A percentile compares a stretch with the other conserved stretches of the same genome.
Conservation (phyloP, 2,329 filamentous ascomycete species). For the Graphilbum sp. region DNA sequence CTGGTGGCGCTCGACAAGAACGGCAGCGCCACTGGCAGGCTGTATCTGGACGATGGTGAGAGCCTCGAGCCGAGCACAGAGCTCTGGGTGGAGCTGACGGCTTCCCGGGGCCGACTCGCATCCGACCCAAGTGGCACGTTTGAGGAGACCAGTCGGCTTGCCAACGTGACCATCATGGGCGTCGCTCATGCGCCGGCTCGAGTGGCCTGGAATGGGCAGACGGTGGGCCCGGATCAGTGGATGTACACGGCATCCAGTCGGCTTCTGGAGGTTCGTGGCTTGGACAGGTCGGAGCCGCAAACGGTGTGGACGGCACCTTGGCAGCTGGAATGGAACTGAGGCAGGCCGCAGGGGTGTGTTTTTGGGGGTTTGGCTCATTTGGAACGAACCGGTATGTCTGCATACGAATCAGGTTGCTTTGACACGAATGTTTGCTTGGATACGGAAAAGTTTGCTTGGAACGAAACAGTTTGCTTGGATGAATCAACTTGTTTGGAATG, state of each 20-base stretch:
- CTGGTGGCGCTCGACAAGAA: slow-evolving; percentile 41
- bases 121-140: not conserved
- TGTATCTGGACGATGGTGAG: slow-evolving; percentile 66
- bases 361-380: too few species aligned
- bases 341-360: not conserved
- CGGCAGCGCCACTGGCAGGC: slow-evolving; percentile 38
- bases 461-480: too few species aligned
- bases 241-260: slow-evolving; percentile 28
- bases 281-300: slow-evolving; percentile 20
- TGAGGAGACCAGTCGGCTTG: slow-evolving; percentile 38
- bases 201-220: slow-evolving; percentile 36
- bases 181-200: slow-evolving; percentile 21
- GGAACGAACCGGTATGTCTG: too few species aligned
- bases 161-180: slow-evolving; percentile 47
- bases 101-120: not conserved
- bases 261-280: slow-evolving; percentile 31
- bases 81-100: slow-evolving; percentile 3
- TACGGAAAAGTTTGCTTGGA: too few species aligned
- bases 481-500: too few species aligned
- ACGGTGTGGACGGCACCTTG: slow-evolving; percentile 48
- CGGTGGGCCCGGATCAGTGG: slow-evolving; percentile 25
- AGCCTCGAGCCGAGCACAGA: slow-evolving; percentile 25
- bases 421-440: too few species aligned
- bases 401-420: too few species aligned
- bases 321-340: slow-evolving; percentile 11